phyloP scores from a whole-genome alignment of 805 yeast species.

The Ogataea degrootiae region DNA sequence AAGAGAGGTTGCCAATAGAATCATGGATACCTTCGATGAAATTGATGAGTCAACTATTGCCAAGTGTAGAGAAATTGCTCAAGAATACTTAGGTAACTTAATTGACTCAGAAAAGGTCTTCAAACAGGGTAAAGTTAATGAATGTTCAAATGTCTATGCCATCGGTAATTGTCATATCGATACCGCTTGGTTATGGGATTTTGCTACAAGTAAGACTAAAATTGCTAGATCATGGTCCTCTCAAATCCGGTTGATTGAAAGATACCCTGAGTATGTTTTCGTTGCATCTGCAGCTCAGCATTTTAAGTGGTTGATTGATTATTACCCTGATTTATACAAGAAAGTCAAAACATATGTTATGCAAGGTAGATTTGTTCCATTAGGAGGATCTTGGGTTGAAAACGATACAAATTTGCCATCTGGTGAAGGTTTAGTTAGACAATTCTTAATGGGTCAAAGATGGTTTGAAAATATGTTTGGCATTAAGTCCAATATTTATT shows the following conservation, averaged over 20 bases:
- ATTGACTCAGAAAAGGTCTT: slow-evolving; percentile 65
- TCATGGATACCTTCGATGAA: slow-evolving; percentile 81
- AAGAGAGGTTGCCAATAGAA: slow-evolving; percentile 68
- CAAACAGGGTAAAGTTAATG: slow-evolving; percentile 34
- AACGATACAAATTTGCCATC: slow-evolving; percentile 94
- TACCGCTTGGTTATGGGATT: slow-evolving; percentile 99
- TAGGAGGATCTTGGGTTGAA: slow-evolving; percentile 99
- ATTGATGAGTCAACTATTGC: slow-evolving; percentile 51
- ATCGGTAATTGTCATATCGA: slow-evolving; percentile 96
- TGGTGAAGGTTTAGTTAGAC: slow-evolving; percentile 88
- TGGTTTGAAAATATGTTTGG: slow-evolving; percentile 81
- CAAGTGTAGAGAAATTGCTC: slow-evolving; percentile 64
- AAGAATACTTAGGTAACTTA: slow-evolving; percentile 57
- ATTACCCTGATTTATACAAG: slow-evolving; percentile 76
- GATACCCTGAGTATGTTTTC: slow-evolving; percentile 88
- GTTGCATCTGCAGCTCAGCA: slow-evolving; percentile 97
- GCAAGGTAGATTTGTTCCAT: slow-evolving; percentile 75
- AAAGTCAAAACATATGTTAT: slow-evolving; percentile 61
- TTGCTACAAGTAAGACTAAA: slow-evolving; percentile 90
- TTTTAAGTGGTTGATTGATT: slow-evolving; percentile 82
- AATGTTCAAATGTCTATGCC: slow-evolving; percentile 62
- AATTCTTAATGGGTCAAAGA: slow-evolving; percentile 85
- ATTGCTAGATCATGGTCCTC: slow-evolving; percentile 94
- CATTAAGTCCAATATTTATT: slow-evolving; percentile 64
- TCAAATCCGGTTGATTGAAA: slow-evolving; percentile 76